Evolutionary conservation across 1,139 yeast genomes (phyloP).

Genomic region (Nakaseomyces sp.): DNA sequence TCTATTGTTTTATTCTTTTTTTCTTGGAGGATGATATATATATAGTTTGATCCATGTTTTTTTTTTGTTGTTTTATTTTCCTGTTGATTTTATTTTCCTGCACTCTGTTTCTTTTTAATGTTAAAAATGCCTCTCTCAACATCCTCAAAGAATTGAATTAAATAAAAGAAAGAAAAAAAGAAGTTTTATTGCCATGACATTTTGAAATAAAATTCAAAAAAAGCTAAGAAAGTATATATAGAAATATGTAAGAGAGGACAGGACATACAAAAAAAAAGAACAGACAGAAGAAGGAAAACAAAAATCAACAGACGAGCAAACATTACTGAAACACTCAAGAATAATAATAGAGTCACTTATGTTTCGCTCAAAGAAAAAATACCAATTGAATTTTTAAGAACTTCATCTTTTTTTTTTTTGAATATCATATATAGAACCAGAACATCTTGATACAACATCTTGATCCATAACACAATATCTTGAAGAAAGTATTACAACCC

Average conservation of each 20-base stretch:
- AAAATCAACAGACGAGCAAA: slow-evolving; percentile 5
- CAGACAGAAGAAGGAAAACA: not conserved
- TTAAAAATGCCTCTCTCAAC: too few species aligned
- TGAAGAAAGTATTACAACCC: too few species aligned
- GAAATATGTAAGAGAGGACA: not conserved
- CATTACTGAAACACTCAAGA: slow-evolving; percentile 2
- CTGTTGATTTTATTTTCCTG: slow-evolving; percentile 1
- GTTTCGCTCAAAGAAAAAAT: slow-evolving; percentile 1
- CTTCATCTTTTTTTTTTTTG: not conserved
- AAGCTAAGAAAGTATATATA: too few species aligned
- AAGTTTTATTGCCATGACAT: too few species aligned
- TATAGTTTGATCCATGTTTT: not conserved
- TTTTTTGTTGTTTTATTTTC: not conserved
- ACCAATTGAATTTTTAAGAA: not conserved
- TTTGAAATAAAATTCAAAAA: too few species aligned
- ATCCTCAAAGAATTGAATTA: too few species aligned
- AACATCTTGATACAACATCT: too few species aligned
- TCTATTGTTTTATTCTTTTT: too few species aligned
- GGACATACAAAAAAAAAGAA: not conserved
- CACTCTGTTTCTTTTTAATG: not conserved
- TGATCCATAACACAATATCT: too few species aligned
- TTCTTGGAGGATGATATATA: too few species aligned
- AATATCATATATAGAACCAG: too few species aligned
- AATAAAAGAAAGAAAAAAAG: too few species aligned
- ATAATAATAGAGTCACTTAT: slow-evolving; percentile 4